Conservation (phyloP, 108 stramenopile species). For the Skeletonema grethae region DNA sequence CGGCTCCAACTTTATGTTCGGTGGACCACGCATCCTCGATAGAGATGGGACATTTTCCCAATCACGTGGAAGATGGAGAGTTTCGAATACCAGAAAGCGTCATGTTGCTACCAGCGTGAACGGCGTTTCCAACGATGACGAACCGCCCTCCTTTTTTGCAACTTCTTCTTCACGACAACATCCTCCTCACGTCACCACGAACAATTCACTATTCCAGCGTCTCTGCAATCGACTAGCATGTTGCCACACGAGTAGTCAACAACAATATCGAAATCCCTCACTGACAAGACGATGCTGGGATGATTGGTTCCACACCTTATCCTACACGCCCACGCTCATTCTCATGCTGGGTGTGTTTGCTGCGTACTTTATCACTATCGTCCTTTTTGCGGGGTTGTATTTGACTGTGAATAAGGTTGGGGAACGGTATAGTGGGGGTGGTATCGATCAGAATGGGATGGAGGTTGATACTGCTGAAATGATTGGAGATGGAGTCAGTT, state of each 20-base stretch:
- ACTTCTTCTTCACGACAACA: neutral
- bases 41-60: slow-evolving; percentile 68
- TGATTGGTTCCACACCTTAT: slow-evolving; percentile 81
- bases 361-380: slow-evolving; percentile 59
- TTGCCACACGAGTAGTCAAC: neutral
- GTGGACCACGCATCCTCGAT: slow-evolving; percentile 62
- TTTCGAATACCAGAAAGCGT: slow-evolving; percentile 37
- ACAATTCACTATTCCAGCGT: neutral
- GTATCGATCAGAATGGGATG: neutral
- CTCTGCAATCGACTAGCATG: neutral
- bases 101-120: neutral
- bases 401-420: slow-evolving; percentile 59
- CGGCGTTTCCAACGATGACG: neutral
- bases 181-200: neutral
- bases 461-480: neutral
- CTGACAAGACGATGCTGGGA: slow-evolving; percentile 56
- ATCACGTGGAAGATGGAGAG: slow-evolving; percentile 76
- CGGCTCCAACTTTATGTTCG: neutral
- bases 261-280: neutral
- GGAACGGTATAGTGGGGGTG: slow-evolving; percentile 41
- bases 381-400: slow-evolving; percentile 76
- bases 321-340: slow-evolving; percentile 63
- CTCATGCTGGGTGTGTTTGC: slow-evolving; percentile 67
- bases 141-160: neutral
- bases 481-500: slow-evolving; percentile 22